Evolutionary conservation across 106 monocot species (phyloP).

Genomic region (Triglochin maritima): DNA sequence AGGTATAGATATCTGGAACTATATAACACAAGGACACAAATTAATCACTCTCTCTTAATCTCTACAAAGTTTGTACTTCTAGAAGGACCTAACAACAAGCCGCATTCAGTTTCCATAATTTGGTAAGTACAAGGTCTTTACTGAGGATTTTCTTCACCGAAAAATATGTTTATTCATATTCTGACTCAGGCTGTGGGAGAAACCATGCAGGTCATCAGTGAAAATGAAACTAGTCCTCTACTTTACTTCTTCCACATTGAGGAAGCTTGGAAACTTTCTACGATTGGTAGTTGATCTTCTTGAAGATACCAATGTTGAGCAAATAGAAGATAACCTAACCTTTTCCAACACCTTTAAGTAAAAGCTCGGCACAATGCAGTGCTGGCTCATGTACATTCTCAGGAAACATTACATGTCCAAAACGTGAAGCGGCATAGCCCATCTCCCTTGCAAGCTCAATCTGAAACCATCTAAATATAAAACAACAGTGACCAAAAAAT

Average conservation of each 20-base stretch:
- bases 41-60: too few species aligned
- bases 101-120: background rate
- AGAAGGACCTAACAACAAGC: background rate
- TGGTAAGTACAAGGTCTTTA: too few species aligned
- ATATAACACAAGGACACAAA: too few species aligned
- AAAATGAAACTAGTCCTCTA: too few species aligned
- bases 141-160: too few species aligned
- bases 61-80: background rate
- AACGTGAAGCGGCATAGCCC: slow-evolving; percentile 83
- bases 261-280: background rate
- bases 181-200: too few species aligned
- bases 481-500: background rate
- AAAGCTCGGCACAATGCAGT: slow-evolving; percentile 67
- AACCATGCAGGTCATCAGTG: too few species aligned
- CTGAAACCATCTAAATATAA: slow-evolving; percentile 61
- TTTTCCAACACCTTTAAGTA: slow-evolving; percentile 91
- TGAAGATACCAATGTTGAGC: background rate
- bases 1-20: too few species aligned
- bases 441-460: slow-evolving; percentile 94
- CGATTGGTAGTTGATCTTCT: background rate
- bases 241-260: background rate
- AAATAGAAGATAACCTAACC: slow-evolving; percentile 20
- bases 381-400: slow-evolving; percentile 96
- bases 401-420: slow-evolving; percentile 98
- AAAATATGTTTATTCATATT: too few species aligned